Base-by-base conservation (phyloP, 495 filamentous ascomycete genomes). In the Endocarpon pusillum region DNA sequence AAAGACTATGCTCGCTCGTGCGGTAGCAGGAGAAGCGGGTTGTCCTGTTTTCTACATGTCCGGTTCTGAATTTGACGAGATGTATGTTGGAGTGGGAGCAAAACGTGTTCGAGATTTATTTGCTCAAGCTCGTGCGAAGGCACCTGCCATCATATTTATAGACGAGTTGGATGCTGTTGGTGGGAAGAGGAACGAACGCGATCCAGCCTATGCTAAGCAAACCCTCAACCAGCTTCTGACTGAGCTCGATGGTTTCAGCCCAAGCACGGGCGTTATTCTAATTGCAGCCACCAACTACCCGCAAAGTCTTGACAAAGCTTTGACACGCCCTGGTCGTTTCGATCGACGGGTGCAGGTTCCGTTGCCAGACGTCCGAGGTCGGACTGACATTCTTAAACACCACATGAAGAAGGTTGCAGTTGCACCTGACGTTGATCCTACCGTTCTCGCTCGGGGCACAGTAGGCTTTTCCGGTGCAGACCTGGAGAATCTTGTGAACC, bases 31-130 rank as follows among this genome's bases (percentile, higher is more conserved):
- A 19, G 89, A 97, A 61, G 84, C 89, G 27, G 89, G 89, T 38
- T 91, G 96, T 15, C 89, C 89, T 1, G 96, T 94, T 69, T 97
- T 94, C 68, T 96, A 89, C 67, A 94, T 97, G 87, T 96, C 91
- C 43, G 89, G 89, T 19, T 86, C 80, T 37, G 91, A 97, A 53
- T 97, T 97, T 49, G 89, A 97, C 47, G 89, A 97, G 53, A 79
- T 97, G 25, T 97, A 94, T 46, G 91, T 97, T 17, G 89, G 89
- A 45, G 91, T 97, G 34, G 89, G 89, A 45, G 89, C 89, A 31
- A 96, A 96, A 62, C 82, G 89, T 49, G 89, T 97, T 27, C 82
- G 89, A 29, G 89, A 97, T 37, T 70, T 97, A n/a, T 97, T 97
- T 59, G 62, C 59, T 32, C 72, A 78, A 30, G 89, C 89, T 32